Conservation (phyloP, 2,329 filamentous ascomycete species). For the Colletotrichum australisinense region DNA sequence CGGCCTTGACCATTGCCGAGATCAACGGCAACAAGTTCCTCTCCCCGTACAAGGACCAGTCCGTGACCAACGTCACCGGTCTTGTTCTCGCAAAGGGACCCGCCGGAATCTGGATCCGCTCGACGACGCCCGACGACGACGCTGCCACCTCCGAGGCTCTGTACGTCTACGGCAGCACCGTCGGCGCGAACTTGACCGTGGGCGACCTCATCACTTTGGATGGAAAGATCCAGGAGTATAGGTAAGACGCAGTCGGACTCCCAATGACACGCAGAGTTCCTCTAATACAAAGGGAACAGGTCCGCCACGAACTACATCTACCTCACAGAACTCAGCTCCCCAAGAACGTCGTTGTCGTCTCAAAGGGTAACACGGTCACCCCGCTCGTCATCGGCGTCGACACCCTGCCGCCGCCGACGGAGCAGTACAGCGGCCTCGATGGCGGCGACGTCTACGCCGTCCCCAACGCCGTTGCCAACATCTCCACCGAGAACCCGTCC, state of each 20-base stretch:
- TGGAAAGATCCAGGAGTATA: conserved; percentile 68
- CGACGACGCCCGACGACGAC: conserved; percentile 66
- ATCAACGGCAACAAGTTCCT: conserved; percentile 76
- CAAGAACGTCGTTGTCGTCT: conserved; percentile 62
- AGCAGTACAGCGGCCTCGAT: conserved; percentile 71
- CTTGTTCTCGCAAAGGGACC: conserved; percentile 73
- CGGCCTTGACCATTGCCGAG: conserved; percentile 64
- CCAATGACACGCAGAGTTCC: neutral
- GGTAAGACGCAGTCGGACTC: conserved; percentile 47
- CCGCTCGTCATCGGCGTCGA: conserved; percentile 72
- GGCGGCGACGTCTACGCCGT: conserved; percentile 73
- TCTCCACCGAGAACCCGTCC: conserved; percentile 69
- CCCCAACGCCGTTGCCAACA: conserved; percentile 69
- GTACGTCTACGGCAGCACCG: conserved; percentile 70
- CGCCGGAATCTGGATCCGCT: conserved; percentile 73
- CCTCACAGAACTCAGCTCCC: conserved; percentile 71
- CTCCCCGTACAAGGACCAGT: conserved; percentile 68
- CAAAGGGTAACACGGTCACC: conserved; percentile 63
- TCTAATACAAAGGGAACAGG: conserved; percentile 47
- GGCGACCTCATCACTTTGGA: conserved; percentile 72
- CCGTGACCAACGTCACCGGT: conserved; percentile 69
- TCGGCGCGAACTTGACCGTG: conserved; percentile 63
- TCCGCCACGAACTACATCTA: conserved; percentile 68
- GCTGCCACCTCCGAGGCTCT: conserved; percentile 71
- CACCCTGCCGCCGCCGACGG: conserved; percentile 67